Base-by-base conservation (phyloP, 441 rosid genomes). In the Flueggea neowawraea region DNA sequence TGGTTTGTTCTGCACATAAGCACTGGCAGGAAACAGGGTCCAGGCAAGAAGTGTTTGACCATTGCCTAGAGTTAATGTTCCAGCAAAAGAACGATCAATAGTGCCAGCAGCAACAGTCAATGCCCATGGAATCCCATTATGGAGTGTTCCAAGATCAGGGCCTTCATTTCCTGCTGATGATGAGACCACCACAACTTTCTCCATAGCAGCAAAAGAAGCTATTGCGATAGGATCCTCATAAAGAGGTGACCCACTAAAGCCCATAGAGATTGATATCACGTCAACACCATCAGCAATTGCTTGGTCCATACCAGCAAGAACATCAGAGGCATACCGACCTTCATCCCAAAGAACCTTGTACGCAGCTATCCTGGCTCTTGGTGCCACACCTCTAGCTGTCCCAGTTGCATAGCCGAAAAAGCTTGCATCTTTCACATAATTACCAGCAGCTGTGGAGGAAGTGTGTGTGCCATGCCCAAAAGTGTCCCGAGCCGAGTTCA, bases 181-280 rank as follows among this genome's bases (percentile, higher is more conserved):
- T 16, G 82, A 76, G 64, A 84, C 86, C 2, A 74, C 0, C 50
- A 82, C 75, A 0, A 77, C 77, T 52, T 76, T 78, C 74, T 82
- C 84, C 73, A 80, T 70, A 0, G 89, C 89, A 1, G 80, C 81
- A 41, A 84, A 82, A 6, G 86, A 71, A 45, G 86, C 83, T n/a
- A 84, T 70, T 31, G 86, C 84, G 4, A 84, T 55, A 6, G 82
- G 84, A 65, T 84, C 83, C 41, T 77, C 70, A 16, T 75, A 78
- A 44, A 81, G 55, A 0, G 82, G 82, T 51, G 66, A 71, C 2
- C 11, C 62, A 55, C 73, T 78, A 16, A 76, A 76, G 13, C 86
- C 84, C 75, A 79, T 71, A 3, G 86, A 84, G 47, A 84, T 72
- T 0, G 89, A 84, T 39, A 84, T 77, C 58, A 84, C 75, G 56